Percentiles rank a stretch among this genome's conserved stretches.
Conservation (phyloP, 331 rosid genomes). For the Dryas integrifolia region DNA sequence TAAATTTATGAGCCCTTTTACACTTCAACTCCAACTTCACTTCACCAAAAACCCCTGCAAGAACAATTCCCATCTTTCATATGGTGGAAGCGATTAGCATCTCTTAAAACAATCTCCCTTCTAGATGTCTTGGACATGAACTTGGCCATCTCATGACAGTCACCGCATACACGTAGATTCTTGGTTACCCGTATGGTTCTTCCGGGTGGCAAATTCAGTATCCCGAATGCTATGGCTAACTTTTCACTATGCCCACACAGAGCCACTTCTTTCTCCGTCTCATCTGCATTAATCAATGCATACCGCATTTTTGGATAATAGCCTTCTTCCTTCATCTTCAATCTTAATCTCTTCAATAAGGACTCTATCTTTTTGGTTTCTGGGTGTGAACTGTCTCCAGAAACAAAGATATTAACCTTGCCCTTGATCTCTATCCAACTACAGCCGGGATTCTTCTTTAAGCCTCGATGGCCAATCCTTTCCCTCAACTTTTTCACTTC, state of each 20-base stretch:
- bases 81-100: constrained; percentile 78
- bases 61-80: constrained; percentile 76
- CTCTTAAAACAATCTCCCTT: constrained; percentile 68
- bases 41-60: constrained; percentile 83
- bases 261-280: constrained; percentile 65
- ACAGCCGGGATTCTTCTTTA: constrained; percentile 57
- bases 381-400: constrained; percentile 60
- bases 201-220: constrained; percentile 60
- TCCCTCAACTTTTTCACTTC: constrained; percentile 50
- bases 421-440: constrained; percentile 76
- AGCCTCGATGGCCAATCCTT: constrained; percentile 47
- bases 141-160: constrained; percentile 83
- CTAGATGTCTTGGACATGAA: constrained; percentile 53
- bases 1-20: neutral
- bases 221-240: constrained; percentile 73
- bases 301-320: constrained; percentile 48
- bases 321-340: constrained; percentile 60
- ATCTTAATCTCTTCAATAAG: constrained; percentile 42
- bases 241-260: constrained; percentile 78
- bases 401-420: constrained; percentile 54
- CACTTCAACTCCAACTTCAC: constrained; percentile 1
- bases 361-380: constrained; percentile 53
- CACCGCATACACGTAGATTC: constrained; percentile 69
- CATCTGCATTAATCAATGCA: constrained; percentile 62
- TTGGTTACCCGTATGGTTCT: constrained; percentile 65